phyloP scores from a whole-genome alignment of 2,329 filamentous ascomycete species.

The Colletotrichum musicola region DNA sequence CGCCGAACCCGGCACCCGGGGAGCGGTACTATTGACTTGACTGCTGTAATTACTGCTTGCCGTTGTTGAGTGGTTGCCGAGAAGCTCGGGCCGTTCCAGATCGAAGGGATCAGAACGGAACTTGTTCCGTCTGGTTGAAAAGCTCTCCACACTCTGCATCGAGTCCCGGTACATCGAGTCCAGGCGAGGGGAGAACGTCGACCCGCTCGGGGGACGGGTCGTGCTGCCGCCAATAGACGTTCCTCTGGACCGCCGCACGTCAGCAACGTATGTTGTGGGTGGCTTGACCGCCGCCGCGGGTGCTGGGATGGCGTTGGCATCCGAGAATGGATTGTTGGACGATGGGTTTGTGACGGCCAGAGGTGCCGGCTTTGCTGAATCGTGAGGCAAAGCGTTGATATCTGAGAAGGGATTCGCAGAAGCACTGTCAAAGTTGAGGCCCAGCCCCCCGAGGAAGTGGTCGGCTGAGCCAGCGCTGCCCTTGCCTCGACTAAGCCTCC shows the following conservation, averaged over 20 bases:
- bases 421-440: slow-evolving; percentile 50
- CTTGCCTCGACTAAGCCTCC: slow-evolving; percentile 47
- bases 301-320: slow-evolving; percentile 58
- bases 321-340: slow-evolving; percentile 61
- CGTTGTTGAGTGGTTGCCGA: slow-evolving; percentile 48
- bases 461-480: slow-evolving; percentile 51
- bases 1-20: slow-evolving; percentile 45
- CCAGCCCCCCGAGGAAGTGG: slow-evolving; percentile 56
- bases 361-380: slow-evolving; percentile 54
- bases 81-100: slow-evolving; percentile 66
- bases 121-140: slow-evolving; percentile 63
- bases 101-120: slow-evolving; percentile 76
- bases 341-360: slow-evolving; percentile 45
- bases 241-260: slow-evolving; percentile 63
- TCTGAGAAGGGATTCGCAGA: slow-evolving; percentile 63
- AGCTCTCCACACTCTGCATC: slow-evolving; percentile 54
- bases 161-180: slow-evolving; percentile 59
- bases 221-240: slow-evolving; percentile 53
- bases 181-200: slow-evolving; percentile 43
- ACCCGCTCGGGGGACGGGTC: slow-evolving; percentile 44
- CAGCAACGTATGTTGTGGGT: slow-evolving; percentile 59
- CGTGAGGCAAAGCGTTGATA: slow-evolving; percentile 54
- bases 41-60: slow-evolving; percentile 46
- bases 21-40: slow-evolving; percentile 39
- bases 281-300: slow-evolving; percentile 45